A percentile compares a stretch with the other conserved stretches of the same genome.
Conservation (phyloP, 2,329 filamentous ascomycete genomes). For the Nannizziopsis barbatae region DNA sequence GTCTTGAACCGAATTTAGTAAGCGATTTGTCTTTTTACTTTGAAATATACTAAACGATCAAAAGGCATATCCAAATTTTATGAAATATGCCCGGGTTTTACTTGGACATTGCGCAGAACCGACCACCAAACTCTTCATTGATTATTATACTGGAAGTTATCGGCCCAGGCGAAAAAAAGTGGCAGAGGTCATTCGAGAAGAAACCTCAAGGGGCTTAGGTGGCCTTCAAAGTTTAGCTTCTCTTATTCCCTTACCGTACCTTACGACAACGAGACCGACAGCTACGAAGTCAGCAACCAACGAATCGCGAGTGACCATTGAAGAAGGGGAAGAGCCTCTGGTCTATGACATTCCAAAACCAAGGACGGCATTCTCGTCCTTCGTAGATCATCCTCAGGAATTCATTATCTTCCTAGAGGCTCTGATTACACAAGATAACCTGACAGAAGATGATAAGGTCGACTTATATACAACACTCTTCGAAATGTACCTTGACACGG, state of each 20-base stretch:
- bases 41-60: background rate
- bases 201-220: slow-evolving; percentile 46
- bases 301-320: slow-evolving; percentile 21
- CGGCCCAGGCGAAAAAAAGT: slow-evolving; percentile 48
- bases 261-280: slow-evolving; percentile 50
- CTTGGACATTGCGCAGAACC: slow-evolving; percentile 74
- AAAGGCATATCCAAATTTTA: slow-evolving; percentile 73
- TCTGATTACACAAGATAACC: slow-evolving; percentile 58
- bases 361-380: slow-evolving; percentile 84
- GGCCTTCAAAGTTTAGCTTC: slow-evolving; percentile 79
- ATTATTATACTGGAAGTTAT: slow-evolving; percentile 86
- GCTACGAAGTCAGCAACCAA: slow-evolving; percentile 25
- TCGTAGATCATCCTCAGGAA: slow-evolving; percentile 84
- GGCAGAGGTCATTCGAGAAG: slow-evolving; percentile 43
- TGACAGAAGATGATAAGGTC: slow-evolving; percentile 63
- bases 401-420: slow-evolving; percentile 91
- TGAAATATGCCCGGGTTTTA: slow-evolving; percentile 89
- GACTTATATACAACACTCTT: slow-evolving; percentile 93
- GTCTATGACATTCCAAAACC: slow-evolving; percentile 73
- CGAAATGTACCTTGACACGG: slow-evolving; percentile 93
- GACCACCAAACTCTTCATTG: slow-evolving; percentile 78
- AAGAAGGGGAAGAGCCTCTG: slow-evolving; percentile 32
- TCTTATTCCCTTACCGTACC: slow-evolving; percentile 73
- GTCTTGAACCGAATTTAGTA: slow-evolving; percentile 65
- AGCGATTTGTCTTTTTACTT: slow-evolving; percentile 24